phyloP scores from a whole-genome alignment of 108 stramenopile genomes.

The Bacterosira constricta region DNA sequence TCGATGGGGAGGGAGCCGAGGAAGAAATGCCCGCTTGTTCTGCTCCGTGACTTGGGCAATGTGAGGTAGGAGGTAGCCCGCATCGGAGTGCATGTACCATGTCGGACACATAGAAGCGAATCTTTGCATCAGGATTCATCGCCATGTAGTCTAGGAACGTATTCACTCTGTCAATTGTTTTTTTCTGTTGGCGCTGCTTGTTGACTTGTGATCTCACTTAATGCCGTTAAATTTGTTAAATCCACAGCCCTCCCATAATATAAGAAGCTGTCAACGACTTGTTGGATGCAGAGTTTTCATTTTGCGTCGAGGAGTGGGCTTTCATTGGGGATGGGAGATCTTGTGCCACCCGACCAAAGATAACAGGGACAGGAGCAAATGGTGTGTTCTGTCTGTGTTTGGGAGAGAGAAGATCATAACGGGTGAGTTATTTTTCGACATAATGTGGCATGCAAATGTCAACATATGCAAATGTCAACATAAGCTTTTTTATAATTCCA shows the following conservation, averaged over 20 bases:
- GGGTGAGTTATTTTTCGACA: neutral
- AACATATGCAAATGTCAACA: slow-evolving; percentile 40
- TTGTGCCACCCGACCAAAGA: neutral
- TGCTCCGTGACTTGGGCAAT: slow-evolving; percentile 1
- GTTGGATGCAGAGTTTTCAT: neutral
- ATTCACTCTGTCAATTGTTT: neutral
- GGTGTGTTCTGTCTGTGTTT: too few species aligned
- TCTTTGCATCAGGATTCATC: neutral
- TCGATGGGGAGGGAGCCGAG: neutral
- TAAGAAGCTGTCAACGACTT: neutral
- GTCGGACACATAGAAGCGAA: neutral
- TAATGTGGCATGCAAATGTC: slow-evolving; percentile 24
- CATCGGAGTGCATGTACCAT: neutral
- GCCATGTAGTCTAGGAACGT: slow-evolving; percentile 1
- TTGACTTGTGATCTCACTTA: neutral
- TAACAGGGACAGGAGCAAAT: neutral
- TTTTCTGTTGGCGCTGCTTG: neutral
- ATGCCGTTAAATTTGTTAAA: neutral
- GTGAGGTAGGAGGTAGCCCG: neutral
- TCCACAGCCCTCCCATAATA: neutral
- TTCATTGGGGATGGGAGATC: neutral
- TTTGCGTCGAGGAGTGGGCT: neutral
- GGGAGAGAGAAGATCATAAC: too few species aligned
- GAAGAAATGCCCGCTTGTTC: neutral
- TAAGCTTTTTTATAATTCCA: slow-evolving; percentile 44